These are phyloP conservation scores for Backusella mclennaniae DNA, from an alignment of 192 early-diverging fungal genomes.

Conservation along the genomic window DNA sequence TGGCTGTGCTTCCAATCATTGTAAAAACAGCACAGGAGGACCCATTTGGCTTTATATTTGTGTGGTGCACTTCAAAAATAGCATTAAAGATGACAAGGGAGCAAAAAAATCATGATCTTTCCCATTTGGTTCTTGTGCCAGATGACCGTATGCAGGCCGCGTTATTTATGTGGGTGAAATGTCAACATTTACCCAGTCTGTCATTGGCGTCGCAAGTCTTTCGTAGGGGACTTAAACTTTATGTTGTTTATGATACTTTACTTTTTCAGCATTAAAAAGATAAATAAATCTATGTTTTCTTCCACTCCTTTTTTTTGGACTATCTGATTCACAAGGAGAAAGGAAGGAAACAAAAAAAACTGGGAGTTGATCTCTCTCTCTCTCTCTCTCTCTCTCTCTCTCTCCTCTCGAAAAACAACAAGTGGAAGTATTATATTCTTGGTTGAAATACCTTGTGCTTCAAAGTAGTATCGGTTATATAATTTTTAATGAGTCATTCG, in stretches of 20 bases:
- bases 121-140: not conserved
- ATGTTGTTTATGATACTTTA: not conserved
- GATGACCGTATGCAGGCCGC: not conserved
- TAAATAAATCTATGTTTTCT: not conserved
- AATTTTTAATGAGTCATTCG: not conserved
- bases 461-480: not conserved
- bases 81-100: not conserved
- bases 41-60: not conserved
- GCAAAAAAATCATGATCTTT: not conserved
- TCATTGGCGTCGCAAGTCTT: not conserved
- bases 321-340: not conserved
- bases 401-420: not conserved
- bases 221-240: not conserved
- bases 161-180: not conserved
- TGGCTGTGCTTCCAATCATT: slow-evolving; percentile 1
- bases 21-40: not conserved
- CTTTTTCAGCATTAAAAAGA: not conserved
- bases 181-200: not conserved
- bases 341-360: not conserved
- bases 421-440: not conserved
- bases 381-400: not conserved
- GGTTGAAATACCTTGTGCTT: not conserved
- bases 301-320: not conserved
- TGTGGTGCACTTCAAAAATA: not conserved
- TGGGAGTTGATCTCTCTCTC: not conserved